Evolutionary conservation across 805 yeast genomes (phyloP), one percentile per base, ranked within the genome.

Genomic region (Pichia exigua): DNA sequence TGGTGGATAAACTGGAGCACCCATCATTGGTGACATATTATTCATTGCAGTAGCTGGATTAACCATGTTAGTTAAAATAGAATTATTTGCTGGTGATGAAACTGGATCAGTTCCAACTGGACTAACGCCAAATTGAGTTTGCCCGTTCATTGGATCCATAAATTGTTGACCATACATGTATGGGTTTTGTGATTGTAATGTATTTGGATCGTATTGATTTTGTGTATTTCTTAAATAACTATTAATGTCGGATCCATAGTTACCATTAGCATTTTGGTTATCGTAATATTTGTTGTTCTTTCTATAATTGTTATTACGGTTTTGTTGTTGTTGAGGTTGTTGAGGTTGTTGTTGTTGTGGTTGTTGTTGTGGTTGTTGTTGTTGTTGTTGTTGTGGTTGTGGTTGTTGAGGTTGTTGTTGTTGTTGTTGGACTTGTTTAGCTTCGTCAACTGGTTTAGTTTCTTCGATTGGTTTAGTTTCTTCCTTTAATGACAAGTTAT

Each of bases 1-100:
- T 49, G 65, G 67, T 57, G 61, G 65, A 55, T 58, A 62, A 20
- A 63, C 60, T 38, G 60, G 62, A 50, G 67, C 67, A 45, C 65
- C 63, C 61, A 63, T 59, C 65, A 63, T 62, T 54, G 66, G 66
- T 45, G 58, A 59, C 39, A 50, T 60, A 30, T 54, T 53, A 48
- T 51, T 59, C 35, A 47, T 45, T 32, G 53, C 46, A 42, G 18
- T 43, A 22, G 56, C 51, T 35, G 54, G 50, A 17, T 48, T 45
- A 12, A 42, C 50, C 55, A 60, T 52, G 42, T 59, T 63, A 46
- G 63, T 60, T 48, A 52, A 48, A 15, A 52, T 42, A 17, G 60
- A 53, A 12, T 53, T 59, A 44, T 57, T 60, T 42, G 56, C 56
- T 42, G 59, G 57, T 4, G 56, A 49, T 24, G 54, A 54, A 45